Base-by-base conservation (phyloP, 108 stramenopile genomes). In the Nitzschia putrida region DNA sequence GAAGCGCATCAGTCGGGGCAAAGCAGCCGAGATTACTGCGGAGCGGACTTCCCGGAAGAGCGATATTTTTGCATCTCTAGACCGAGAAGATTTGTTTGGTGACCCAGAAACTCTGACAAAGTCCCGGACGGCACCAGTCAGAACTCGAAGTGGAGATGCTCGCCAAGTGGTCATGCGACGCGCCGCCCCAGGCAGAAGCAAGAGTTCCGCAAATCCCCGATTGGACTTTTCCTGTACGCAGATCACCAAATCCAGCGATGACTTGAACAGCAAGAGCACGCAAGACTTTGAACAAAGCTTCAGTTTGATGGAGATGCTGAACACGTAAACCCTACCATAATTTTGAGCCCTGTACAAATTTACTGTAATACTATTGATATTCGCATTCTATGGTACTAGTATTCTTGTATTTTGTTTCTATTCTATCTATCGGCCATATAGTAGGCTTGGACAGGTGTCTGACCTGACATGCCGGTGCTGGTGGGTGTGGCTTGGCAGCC, bases 1-100 rank as follows among this genome's bases (percentile, higher is more conserved):
- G 23, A 56, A 22, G 20, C 68, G 68, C 18, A 16, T 25, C 13
- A 68, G 68, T 57, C 68, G 68, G n/a, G 43, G 25, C 34, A 61
- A 50, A 11, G 57, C 45, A 53, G 61, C 39, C 23, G 51, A 20
- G 14, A 59, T 16, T 9, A 4, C 25, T 14, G 41, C 61, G n/a
- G 34, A 53, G 23, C 61, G 71, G n/a, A 29, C 29, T 10, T 71
- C 59, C 39, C 50, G 71, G 43, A 72, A 72, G 41, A 52, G 16
- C 20, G 58, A 63, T 23, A 72, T 72, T 22, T 64, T 72, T 54
- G 61, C 71, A 1, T 34, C 59, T 53, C 38, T 64, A 53, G 53
- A 54, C 42, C 71, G 54, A 25, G 59, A 39, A 18, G 55, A 56
- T 25, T 1, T 25, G 16, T 13, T 24, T 13, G 55, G 23, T 56